Evolutionary conservation across 129 eudicot genomes (phyloP).

Genomic region (Ambrosia trifida): DNA sequence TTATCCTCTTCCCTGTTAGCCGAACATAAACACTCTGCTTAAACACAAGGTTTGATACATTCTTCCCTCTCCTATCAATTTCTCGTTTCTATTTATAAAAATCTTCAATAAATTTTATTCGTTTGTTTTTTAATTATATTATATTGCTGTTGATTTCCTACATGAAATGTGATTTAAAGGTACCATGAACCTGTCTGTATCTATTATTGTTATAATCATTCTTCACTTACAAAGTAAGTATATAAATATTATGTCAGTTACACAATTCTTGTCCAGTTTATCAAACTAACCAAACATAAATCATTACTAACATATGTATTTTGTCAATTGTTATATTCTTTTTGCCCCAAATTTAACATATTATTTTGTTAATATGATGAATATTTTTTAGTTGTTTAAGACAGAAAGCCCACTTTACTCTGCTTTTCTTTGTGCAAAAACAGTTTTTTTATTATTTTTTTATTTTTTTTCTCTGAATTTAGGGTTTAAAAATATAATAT

Average conservation of each 20-base stretch:
- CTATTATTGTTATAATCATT: background rate
- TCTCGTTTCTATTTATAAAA: background rate
- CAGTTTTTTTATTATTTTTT: background rate
- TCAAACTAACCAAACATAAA: background rate
- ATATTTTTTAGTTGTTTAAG: too few relatives aligned
- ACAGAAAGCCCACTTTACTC: too few relatives aligned
- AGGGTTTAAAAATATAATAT: background rate
- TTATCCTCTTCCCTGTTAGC: too few relatives aligned
- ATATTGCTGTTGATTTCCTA: too few relatives aligned
- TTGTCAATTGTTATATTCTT: conserved; percentile 3
- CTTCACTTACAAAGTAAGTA: too few relatives aligned
- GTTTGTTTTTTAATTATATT: background rate
- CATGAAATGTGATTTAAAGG: background rate
- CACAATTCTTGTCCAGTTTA: background rate
- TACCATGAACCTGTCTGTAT: conserved; percentile 11
- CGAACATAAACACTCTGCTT: too few relatives aligned
- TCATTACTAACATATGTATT: background rate
- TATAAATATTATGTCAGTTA: background rate
- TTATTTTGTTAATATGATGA: background rate
- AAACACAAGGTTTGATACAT: too few relatives aligned
- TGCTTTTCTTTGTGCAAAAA: background rate
- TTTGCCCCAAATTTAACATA: background rate
- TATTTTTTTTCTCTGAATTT: background rate
- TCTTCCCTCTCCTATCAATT: too few relatives aligned
- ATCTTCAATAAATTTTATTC: background rate